Conservation (phyloP, 2,329 filamentous ascomycete genomes). For the Xenoacremonium recifei region DNA sequence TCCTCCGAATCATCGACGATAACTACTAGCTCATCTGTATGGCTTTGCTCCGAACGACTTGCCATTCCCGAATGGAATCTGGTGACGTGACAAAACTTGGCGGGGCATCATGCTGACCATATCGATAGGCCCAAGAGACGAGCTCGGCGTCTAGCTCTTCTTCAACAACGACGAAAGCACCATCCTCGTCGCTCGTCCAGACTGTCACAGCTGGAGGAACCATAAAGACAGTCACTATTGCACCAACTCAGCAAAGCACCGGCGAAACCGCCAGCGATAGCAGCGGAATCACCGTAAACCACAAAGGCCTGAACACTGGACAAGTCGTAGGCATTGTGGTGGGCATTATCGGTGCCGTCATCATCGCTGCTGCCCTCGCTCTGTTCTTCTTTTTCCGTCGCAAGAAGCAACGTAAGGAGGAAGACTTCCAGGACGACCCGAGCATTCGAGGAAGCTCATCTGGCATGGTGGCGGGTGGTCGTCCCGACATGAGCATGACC, state of each 20-base stretch:
- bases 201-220: conserved; percentile 56
- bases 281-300: conserved; percentile 13
- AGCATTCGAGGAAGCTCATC: conserved; percentile 52
- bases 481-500: conserved; percentile 39
- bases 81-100: conserved; percentile 16
- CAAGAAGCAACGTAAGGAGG: conserved; percentile 42
- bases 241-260: conserved; percentile 38
- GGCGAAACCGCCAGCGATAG: conserved; percentile 18
- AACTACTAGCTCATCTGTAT: conserved; percentile 36
- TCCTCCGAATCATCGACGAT: conserved; percentile 19
- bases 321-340: conserved; percentile 52
- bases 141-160: conserved; percentile 17
- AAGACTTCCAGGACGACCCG: conserved; percentile 43
- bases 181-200: conserved; percentile 34
- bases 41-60: conserved; percentile 19
- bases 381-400: conserved; percentile 46
- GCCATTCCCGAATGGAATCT: conserved; percentile 10
- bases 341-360: conserved; percentile 46
- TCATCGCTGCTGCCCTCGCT: conserved; percentile 34
- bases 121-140: conserved; percentile 9
- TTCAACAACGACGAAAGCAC: conserved; percentile 18
- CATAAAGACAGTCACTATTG: conserved; percentile 54
- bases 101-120: conserved; percentile 15
- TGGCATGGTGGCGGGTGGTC: conserved; percentile 42
- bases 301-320: conserved; percentile 40